Evolutionary conservation across 1,139 yeast species (phyloP), one percentile per base, ranked within the genome.

Genomic region (Suhomyces coccinellae): DNA sequence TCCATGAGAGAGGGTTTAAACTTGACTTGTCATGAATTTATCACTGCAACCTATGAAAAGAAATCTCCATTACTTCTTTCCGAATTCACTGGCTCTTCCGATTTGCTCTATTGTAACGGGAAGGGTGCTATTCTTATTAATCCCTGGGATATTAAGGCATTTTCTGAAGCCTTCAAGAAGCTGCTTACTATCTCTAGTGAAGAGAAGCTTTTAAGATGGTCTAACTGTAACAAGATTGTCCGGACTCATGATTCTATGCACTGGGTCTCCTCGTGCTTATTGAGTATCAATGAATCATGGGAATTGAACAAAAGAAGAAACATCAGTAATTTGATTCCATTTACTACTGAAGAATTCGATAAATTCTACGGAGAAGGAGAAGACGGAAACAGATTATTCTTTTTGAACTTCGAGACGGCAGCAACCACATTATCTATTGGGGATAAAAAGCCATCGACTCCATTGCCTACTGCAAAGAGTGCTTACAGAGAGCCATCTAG

Each of bases 1-100:
- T 86, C 97, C 1, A 79, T 93, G 76, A 82, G 99, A 61, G 99
- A 95, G 65, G 99, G 99, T 15, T 87, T 93, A 87, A 93, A 93
- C 59, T 73, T 93, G 60, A 90, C 99, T 0, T 90, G 97, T 57
- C 99, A 95, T 60, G 99, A 93, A 63, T 95, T 86, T 61, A 80
- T 90, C 32, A 85, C 84, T 46, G 89, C 96, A 22, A 81, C 95
- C 4, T 71, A 75, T 26, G 82, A 79, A 34, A 78, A 80, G 51
- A 82, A 86, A 52, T 86, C 97, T 0, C 97, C 98, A 0, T 75
- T 93, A 53, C 77, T 93, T 47, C 67, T 93, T 48, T 87, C 96
- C 33, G 99, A 93, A 63, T 93, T 95, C 56, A 90, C 97, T 0
- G 99, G 99, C 1, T 87, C 97, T 12, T 96, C 98, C 0, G 77